Evolutionary conservation across 164 flowering plant genomes (phyloP).

Genomic region (Magnolia kwangsiensis): DNA sequence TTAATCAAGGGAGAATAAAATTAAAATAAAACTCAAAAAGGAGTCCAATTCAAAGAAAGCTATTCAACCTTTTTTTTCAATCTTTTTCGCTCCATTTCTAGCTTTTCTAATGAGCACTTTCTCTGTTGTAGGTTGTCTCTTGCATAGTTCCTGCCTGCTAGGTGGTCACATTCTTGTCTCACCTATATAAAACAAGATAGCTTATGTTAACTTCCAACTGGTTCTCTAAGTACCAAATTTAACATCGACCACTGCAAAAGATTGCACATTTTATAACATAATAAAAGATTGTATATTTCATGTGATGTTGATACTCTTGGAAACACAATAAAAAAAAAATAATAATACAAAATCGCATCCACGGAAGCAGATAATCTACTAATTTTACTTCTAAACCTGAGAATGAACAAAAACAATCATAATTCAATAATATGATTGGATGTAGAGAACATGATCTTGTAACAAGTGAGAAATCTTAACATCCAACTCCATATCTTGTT

Average conservation of each 20-base stretch:
- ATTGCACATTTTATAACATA: not conserved
- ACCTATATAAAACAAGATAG: constrained; percentile 39
- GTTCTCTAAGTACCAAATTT: not conserved
- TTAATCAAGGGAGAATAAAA: not conserved
- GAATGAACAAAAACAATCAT: too few relatives aligned
- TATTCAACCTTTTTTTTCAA: constrained; percentile 49
- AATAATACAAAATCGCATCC: not conserved
- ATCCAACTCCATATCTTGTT: too few relatives aligned
- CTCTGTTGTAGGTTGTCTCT: constrained; percentile 32
- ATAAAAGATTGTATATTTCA: not conserved
- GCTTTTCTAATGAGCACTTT: constrained; percentile 27
- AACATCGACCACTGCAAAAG: not conserved
- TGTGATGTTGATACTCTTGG: not conserved
- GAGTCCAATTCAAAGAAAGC: not conserved
- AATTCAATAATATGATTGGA: too few relatives aligned
- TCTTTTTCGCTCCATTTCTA: constrained; percentile 39
- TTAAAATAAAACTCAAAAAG: not conserved
- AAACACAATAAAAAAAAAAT: too few relatives aligned
- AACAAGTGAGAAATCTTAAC: too few relatives aligned
- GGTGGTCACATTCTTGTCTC: constrained; percentile 54
- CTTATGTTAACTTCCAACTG: not conserved
- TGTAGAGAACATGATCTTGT: too few relatives aligned
- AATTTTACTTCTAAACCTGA: not conserved
- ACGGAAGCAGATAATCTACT: not conserved
- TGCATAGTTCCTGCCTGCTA: constrained; percentile 49